Evolutionary conservation across 2,329 filamentous ascomycete genomes (phyloP).

Genomic region (Lachnellula subtilissima): DNA sequence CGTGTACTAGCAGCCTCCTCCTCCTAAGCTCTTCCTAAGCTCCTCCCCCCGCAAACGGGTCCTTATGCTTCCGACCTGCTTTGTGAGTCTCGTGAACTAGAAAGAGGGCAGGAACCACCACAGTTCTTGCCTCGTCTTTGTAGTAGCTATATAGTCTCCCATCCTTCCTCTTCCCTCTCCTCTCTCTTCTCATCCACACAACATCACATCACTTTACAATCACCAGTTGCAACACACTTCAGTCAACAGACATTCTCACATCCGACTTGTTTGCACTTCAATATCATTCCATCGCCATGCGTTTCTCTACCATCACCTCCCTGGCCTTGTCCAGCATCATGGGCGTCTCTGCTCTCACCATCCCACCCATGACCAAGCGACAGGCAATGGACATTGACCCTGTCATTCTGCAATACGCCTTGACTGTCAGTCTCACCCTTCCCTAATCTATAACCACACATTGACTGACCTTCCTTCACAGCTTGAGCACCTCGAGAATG

Average conservation of each 20-base stretch:
- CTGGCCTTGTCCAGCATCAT: slow-evolving; percentile 13
- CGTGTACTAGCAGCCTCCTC: too few relatives aligned
- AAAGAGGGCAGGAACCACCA: too few relatives aligned
- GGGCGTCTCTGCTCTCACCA: slow-evolving; percentile 11
- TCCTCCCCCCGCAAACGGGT: too few relatives aligned
- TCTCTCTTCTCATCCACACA: not conserved
- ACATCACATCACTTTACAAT: not conserved
- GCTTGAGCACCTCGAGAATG: slow-evolving; percentile 56
- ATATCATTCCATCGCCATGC: slow-evolving; percentile 16
- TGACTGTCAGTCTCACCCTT: slow-evolving; percentile 31
- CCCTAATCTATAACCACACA: too few relatives aligned
- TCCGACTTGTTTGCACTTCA: not conserved
- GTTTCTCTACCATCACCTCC: slow-evolving; percentile 20
- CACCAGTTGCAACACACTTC: not conserved
- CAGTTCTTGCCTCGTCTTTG: not conserved
- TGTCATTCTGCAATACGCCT: slow-evolving; percentile 43
- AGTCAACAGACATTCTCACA: not conserved
- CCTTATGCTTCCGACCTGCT: too few relatives aligned
- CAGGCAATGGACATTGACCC: slow-evolving; percentile 23
- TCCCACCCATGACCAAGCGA: slow-evolving; percentile 18
- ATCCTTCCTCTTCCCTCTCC: too few relatives aligned
- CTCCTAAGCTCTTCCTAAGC: too few relatives aligned
- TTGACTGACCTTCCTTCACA: slow-evolving; percentile 10
- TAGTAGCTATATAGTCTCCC: not conserved
- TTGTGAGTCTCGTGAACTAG: too few relatives aligned